These are phyloP conservation scores for Neurospora sp. DNA, from an alignment of 2,329 filamentous ascomycete genomes.

Conservation along the genomic window DNA sequence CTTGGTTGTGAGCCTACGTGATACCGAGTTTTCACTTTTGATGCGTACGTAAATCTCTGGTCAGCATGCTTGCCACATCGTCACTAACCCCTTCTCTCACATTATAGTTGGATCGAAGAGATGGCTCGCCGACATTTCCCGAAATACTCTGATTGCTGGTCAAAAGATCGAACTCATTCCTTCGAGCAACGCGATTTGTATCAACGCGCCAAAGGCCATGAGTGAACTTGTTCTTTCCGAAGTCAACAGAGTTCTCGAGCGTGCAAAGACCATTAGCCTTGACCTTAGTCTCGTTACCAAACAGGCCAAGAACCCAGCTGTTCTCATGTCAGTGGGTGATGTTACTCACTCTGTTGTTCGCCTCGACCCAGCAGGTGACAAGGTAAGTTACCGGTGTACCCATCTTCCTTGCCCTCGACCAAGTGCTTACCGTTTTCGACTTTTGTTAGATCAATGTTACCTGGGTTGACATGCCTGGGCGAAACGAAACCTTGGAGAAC, in stretches of 20 bases:
- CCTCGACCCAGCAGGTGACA: slow-evolving; percentile 21
- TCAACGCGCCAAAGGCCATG: slow-evolving; percentile 27
- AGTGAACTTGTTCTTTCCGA: slow-evolving; percentile 26
- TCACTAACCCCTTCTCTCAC: slow-evolving; percentile 3
- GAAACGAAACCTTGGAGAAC: slow-evolving; percentile 25
- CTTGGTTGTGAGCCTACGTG: slow-evolving; percentile 28
- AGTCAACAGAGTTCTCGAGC: slow-evolving; percentile 23
- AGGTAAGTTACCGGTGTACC: slow-evolving; percentile 8
- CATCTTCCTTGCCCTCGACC: neutral
- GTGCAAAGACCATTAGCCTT: slow-evolving; percentile 17
- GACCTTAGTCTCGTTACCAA: slow-evolving; percentile 17
- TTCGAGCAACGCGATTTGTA: slow-evolving; percentile 21
- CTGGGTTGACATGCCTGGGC: slow-evolving; percentile 29
- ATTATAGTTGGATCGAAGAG: slow-evolving; percentile 25
- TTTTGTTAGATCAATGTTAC: slow-evolving; percentile 25
- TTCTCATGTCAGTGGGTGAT: slow-evolving; percentile 27
- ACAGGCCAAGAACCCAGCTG: slow-evolving; percentile 13
- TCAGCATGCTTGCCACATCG: neutral
- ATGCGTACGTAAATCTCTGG: slow-evolving; percentile 28
- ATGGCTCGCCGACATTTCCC: slow-evolving; percentile 25
- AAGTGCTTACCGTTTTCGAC: slow-evolving; percentile 1
- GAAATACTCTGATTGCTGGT: slow-evolving; percentile 23
- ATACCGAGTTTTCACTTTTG: slow-evolving; percentile 34
- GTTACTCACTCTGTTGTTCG: slow-evolving; percentile 31
- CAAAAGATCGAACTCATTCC: slow-evolving; percentile 29